A percentile compares a stretch with the other conserved stretches of the same genome.
These are phyloP conservation scores for Coffea humblotiana DNA, from an alignment of 305 asterid species.

Conservation along the genomic window DNA sequence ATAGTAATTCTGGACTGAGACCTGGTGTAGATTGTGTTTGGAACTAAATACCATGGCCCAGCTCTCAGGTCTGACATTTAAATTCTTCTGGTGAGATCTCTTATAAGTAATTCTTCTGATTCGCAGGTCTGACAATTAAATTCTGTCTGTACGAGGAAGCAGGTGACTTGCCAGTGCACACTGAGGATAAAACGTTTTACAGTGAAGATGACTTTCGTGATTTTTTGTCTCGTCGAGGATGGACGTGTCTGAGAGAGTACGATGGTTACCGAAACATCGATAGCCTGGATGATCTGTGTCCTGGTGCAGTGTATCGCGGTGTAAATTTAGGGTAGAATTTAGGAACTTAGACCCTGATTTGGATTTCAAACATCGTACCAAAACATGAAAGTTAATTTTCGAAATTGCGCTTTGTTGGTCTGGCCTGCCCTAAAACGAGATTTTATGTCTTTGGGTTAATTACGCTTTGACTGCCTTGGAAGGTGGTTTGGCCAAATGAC, in stretches of 20 bases:
- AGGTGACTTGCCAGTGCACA: constrained; percentile 57
- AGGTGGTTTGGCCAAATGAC: no score
- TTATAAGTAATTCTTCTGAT: neutral
- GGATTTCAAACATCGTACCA: neutral
- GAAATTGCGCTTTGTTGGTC: no score
- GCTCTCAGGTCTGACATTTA: constrained; percentile 59
- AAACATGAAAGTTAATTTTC: no score
- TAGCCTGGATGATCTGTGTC: constrained; percentile 68
- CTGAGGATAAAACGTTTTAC: constrained; percentile 73
- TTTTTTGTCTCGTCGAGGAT: constrained; percentile 63
- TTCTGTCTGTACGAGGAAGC: constrained; percentile 61
- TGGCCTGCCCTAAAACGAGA: no score
- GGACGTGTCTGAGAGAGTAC: constrained; percentile 72
- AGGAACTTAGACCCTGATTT: neutral
- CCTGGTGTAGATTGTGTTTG: neutral
- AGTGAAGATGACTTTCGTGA: constrained; percentile 67
- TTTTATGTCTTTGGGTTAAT: no score
- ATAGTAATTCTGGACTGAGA: neutral
- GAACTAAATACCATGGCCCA: neutral
- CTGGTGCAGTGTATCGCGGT: constrained; percentile 68
- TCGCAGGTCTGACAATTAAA: constrained; percentile 68
- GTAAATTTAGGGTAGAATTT: constrained; percentile 21
- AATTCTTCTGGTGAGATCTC: constrained; percentile 27
- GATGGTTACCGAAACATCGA: constrained; percentile 60
- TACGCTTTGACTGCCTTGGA: no score